These are phyloP conservation scores for Aotearoamyces nothofagi DNA, from an alignment of 2,329 filamentous ascomycete genomes.

Conservation along the genomic window DNA sequence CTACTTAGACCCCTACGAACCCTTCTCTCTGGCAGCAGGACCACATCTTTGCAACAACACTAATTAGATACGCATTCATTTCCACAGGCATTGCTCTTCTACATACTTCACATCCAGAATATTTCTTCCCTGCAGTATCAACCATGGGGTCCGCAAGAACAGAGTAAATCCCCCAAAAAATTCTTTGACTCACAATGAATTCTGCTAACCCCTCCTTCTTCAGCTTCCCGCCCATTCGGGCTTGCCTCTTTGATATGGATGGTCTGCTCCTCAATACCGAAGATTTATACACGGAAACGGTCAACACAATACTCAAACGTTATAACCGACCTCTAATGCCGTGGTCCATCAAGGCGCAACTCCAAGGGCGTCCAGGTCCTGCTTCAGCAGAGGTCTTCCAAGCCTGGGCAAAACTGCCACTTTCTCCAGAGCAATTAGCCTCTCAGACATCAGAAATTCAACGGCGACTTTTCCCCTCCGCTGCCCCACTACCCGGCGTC, in stretches of 20 bases:
- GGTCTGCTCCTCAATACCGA: constrained; percentile 89
- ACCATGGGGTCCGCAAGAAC: too few relatives aligned
- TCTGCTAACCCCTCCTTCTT: too few relatives aligned
- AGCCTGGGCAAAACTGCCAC: constrained; percentile 76
- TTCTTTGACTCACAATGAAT: too few relatives aligned
- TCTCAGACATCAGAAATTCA: constrained; percentile 48
- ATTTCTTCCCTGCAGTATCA: too few relatives aligned
- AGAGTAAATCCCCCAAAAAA: too few relatives aligned
- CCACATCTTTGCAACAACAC: too few relatives aligned
- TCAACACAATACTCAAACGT: constrained; percentile 66
- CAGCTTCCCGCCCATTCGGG: constrained; percentile 67
- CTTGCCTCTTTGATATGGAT: constrained; percentile 98
- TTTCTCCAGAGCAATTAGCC: constrained; percentile 53
- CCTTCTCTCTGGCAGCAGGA: too few relatives aligned
- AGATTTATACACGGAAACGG: constrained; percentile 70
- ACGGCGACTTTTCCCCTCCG: constrained; percentile 52
- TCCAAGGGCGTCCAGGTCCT: constrained; percentile 26
- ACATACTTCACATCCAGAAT: too few relatives aligned
- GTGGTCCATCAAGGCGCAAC: constrained; percentile 84
- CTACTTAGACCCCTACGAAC: too few relatives aligned
- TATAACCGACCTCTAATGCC: constrained; percentile 65
- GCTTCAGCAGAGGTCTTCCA: constrained; percentile 45
- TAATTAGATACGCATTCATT: too few relatives aligned
- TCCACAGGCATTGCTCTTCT: too few relatives aligned
- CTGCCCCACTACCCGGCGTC: constrained; percentile 70